Evolutionary conservation across 768 basidiomycete genomes (phyloP).

Genomic region (Phylloporus arenicola): DNA sequence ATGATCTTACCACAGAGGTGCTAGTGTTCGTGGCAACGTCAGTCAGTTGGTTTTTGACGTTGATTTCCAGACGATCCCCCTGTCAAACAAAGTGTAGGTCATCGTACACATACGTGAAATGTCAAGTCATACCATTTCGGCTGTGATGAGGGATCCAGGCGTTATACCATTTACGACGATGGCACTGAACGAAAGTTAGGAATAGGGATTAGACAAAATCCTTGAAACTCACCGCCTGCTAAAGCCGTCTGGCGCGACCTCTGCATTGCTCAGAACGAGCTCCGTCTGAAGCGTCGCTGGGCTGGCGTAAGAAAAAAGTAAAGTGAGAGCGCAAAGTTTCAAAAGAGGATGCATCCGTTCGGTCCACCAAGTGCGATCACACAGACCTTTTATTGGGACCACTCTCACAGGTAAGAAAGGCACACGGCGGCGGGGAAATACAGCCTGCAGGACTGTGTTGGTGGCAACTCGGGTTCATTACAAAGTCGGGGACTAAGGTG

Average conservation of each 20-base stretch:
- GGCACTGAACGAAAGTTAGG: conserved; percentile 19
- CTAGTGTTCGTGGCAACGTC: conserved; percentile 36
- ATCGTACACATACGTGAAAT: neutral
- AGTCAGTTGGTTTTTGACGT: conserved; percentile 36
- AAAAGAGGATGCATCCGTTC: conserved; percentile 11
- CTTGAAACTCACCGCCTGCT: conserved; percentile 21
- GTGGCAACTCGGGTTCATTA: neutral
- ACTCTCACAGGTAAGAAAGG: neutral
- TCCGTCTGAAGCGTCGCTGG: conserved; percentile 16
- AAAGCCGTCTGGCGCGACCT: conserved; percentile 42
- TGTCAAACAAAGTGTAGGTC: conserved; percentile 9
- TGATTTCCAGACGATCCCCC: conserved; percentile 39
- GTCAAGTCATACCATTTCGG: conserved; percentile 29
- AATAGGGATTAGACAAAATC: neutral
- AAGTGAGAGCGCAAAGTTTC: conserved; percentile 4
- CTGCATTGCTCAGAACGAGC: conserved; percentile 35
- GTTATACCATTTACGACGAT: conserved; percentile 39
- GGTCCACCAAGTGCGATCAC: neutral
- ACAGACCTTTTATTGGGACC: neutral
- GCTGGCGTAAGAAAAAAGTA: conserved; percentile 4
- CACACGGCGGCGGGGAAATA: neutral
- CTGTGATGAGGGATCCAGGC: conserved; percentile 38
- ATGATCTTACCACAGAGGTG: conserved; percentile 36
- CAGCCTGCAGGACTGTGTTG: neutral
- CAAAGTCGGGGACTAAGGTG: neutral